Evolutionary conservation across 176 grass and related monocot genomes (phyloP), one percentile per base, ranked within the genome.

Genomic region (Triticum turgidum): DNA sequence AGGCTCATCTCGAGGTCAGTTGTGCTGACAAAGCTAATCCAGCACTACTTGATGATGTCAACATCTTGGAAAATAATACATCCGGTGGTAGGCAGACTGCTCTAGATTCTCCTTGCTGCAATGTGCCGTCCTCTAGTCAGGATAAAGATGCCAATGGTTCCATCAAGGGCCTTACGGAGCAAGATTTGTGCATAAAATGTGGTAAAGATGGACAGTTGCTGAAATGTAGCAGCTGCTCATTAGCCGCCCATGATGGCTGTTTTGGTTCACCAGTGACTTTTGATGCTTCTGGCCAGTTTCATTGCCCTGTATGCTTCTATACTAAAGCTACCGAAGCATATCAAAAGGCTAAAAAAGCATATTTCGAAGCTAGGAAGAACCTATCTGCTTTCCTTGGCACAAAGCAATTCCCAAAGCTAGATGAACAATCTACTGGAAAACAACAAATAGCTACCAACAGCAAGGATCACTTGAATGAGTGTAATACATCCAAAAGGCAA

Each of bases 101-200:
- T 80, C 37, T 34, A 73, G 35, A 72, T 20, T 47, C 76, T 80
- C 27, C 4, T 21, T 83, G 61, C 59, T 79, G 68, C 81, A 76
- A 87, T 35, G 32, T 64, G 11, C 75, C 15, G 0, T 61, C 47
- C 30, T 47, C 10, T 73, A 18, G 45, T 56, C 63, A 84, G 68
- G 67, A 61, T 80, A 76, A 83, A 69, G 75, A 80, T 52, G 52
- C 38, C 22, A 34, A 84, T 80, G 66, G 77, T 79, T 45, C 49
- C 4, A 44, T 82, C 41, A 78, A 42, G 39, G 72, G 25, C 74
- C 44, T 76, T 12, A 76, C 79, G 1, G 75, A 84, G 84, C 76
- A 89, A 79, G 80, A 77, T 76, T 71, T 84, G 75, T 92, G 91
- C 65, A 80, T 92, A 71, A 89, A 89, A 76, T 92, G 91, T 76